Conservation (phyloP, 2,329 filamentous ascomycete species). For the Neophaeococcomyces aloes region DNA sequence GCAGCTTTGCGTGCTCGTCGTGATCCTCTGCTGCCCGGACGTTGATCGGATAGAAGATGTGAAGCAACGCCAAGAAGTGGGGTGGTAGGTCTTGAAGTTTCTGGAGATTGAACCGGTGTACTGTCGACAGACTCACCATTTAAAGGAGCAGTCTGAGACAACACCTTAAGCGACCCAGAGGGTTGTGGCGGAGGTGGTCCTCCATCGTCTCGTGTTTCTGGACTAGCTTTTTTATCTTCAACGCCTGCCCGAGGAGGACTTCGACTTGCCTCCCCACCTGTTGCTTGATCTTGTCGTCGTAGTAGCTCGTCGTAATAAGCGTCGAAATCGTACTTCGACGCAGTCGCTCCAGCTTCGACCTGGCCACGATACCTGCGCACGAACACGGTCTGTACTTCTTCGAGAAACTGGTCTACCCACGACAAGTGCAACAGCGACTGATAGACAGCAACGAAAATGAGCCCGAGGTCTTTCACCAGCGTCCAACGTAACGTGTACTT, state of each 20-base stretch:
- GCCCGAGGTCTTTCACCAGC: slow-evolving; percentile 76
- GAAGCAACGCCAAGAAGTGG: slow-evolving; percentile 47
- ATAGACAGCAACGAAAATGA: slow-evolving; percentile 97
- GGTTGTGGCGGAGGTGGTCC: slow-evolving; percentile 42
- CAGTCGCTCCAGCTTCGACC: slow-evolving; percentile 66
- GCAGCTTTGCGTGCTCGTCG: slow-evolving; percentile 65
- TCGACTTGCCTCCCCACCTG: slow-evolving; percentile 32
- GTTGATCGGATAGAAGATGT: slow-evolving; percentile 58
- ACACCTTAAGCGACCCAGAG: slow-evolving; percentile 43
- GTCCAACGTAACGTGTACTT: slow-evolving; percentile 95
- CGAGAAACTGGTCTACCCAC: slow-evolving; percentile 94
- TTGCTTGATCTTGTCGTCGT: slow-evolving; percentile 56
- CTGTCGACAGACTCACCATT: slow-evolving; percentile 51
- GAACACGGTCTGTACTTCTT: slow-evolving; percentile 89
- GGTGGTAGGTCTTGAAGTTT: slow-evolving; percentile 68
- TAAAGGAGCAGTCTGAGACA: slow-evolving; percentile 34
- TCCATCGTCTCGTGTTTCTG: slow-evolving; percentile 39
- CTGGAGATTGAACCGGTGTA: slow-evolving; percentile 60
- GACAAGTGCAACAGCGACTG: slow-evolving; percentile 87
- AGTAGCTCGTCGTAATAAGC: slow-evolving; percentile 92
- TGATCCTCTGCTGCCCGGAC: slow-evolving; percentile 66
- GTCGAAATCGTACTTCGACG: slow-evolving; percentile 77
- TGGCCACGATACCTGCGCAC: slow-evolving; percentile 82
- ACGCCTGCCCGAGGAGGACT: slow-evolving; percentile 32
- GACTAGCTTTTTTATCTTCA: slow-evolving; percentile 38